Evolutionary conservation across 208 protist species (phyloP).

Genomic region (Crithidia mellificae): DNA sequence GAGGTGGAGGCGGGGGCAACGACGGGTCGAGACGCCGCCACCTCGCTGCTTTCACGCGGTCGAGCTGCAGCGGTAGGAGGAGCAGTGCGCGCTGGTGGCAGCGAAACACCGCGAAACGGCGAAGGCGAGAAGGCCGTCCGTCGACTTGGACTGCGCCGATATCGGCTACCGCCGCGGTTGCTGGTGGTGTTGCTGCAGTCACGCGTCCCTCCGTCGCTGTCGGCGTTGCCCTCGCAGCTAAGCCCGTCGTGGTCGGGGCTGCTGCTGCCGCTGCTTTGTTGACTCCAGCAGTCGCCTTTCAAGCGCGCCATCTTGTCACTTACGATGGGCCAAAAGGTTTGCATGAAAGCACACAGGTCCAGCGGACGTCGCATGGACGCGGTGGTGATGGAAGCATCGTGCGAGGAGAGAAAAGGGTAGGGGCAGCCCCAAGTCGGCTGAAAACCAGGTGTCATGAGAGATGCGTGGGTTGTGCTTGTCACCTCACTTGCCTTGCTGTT

Average conservation of each 20-base stretch:
- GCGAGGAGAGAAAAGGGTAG: conserved; percentile 1
- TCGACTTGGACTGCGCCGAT: not conserved
- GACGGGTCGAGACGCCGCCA: not conserved
- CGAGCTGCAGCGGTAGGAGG: too few species aligned
- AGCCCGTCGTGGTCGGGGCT: not conserved
- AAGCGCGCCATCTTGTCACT: conserved; percentile 30
- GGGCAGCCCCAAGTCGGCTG: conserved; percentile 23
- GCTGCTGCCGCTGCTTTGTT: conserved; percentile 22
- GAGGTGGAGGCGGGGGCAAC: not conserved
- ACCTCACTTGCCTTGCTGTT: too few species aligned
- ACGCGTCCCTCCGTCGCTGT: too few species aligned
- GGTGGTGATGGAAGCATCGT: not conserved
- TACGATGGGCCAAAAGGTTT: conserved; percentile 32
- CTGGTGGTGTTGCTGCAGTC: not conserved
- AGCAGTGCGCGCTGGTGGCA: conserved; percentile 6
- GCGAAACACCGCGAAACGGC: conserved; percentile 18
- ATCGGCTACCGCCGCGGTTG: not conserved
- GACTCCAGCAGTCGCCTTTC: conserved; percentile 20
- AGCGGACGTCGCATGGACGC: conserved; percentile 22
- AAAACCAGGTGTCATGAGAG: conserved; percentile 15
- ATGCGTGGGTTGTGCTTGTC: not conserved
- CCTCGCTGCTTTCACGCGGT: too few species aligned
- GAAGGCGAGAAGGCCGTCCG: conserved; percentile 15
- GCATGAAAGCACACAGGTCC: conserved; percentile 31
- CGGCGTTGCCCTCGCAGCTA: not conserved